Percentiles rank a stretch among this genome's conserved stretches.
Conservation (phyloP, 2,329 filamentous ascomycete genomes). For the Thermoascus crustaceus region DNA sequence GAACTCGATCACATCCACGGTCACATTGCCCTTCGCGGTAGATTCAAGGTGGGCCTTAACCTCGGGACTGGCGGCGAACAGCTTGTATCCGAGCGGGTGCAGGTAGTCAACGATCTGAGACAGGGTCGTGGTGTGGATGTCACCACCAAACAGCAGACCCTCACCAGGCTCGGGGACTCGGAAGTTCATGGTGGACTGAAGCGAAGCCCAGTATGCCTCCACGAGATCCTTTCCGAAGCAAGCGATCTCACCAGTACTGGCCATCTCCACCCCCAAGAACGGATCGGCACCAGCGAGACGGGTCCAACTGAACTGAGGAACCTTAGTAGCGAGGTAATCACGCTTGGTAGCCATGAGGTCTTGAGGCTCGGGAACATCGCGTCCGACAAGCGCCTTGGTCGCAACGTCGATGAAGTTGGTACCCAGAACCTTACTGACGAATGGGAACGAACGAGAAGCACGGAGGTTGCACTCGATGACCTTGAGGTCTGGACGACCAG, state of each 20-base stretch:
- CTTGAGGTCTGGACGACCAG: constrained; percentile 70
- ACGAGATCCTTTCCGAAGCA: constrained; percentile 95
- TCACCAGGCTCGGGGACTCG: constrained; percentile 88
- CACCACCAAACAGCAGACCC: constrained; percentile 89
- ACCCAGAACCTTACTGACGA: constrained; percentile 93
- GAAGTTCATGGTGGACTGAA: constrained; percentile 99
- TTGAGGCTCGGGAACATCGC: constrained; percentile 71
- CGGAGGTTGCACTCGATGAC: constrained; percentile 98
- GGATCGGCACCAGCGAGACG: constrained; percentile 94
- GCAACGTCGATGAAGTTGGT: constrained; percentile 95
- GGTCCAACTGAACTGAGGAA: constrained; percentile 98
- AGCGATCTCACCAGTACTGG: constrained; percentile 93
- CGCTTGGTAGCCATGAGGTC: constrained; percentile 87
- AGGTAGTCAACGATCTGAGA: constrained; percentile 78
- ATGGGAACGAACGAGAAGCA: constrained; percentile 95
- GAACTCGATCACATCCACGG: constrained; percentile 89
- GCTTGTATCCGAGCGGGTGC: constrained; percentile 83
- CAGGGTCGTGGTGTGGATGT: constrained; percentile 62
- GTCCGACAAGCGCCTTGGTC: constrained; percentile 81
- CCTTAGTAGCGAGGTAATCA: constrained; percentile 92
- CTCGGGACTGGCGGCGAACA: constrained; percentile 72
- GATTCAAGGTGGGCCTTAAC: constrained; percentile 80
- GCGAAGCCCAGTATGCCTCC: constrained; percentile 94
- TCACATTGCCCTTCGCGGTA: constrained; percentile 56
- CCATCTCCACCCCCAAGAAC: constrained; percentile 97